A percentile compares a stretch with the other conserved stretches of the same genome.
Conservation (phyloP, 2,329 filamentous ascomycete genomes). For the Penicillium sp. region DNA sequence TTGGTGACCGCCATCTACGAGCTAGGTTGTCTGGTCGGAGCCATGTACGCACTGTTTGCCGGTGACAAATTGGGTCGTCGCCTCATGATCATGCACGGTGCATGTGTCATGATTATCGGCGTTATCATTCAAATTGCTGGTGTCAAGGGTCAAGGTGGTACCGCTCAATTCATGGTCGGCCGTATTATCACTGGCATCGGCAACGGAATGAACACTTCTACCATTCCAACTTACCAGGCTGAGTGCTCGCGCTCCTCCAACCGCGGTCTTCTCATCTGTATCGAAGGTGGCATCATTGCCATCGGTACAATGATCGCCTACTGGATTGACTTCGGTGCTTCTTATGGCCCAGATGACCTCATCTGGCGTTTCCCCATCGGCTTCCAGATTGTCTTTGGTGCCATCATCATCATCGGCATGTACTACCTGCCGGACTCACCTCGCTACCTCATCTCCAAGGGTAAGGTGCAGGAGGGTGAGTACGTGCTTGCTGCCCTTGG, state of each 20-base stretch:
- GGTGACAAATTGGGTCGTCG: conserved; percentile 39
- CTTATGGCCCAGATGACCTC: conserved; percentile 34
- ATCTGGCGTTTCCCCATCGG: conserved; percentile 54
- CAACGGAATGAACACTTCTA: conserved; percentile 55
- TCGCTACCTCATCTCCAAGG: conserved; percentile 45
- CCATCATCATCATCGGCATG: conserved; percentile 46
- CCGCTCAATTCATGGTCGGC: conserved; percentile 53
- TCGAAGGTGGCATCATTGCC: conserved; percentile 53
- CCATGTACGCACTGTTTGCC: conserved; percentile 36
- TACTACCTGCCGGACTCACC: conserved; percentile 46
- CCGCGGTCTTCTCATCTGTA: conserved; percentile 59
- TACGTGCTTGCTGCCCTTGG: conserved; percentile 51
- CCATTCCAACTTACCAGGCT: conserved; percentile 54
- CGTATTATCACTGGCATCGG: conserved; percentile 53
- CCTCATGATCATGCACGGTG: conserved; percentile 54
- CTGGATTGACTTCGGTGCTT: conserved; percentile 50
- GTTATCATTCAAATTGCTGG: conserved; percentile 40
- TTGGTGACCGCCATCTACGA: conserved; percentile 35
- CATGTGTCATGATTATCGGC: conserved; percentile 49
- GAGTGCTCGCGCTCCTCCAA: conserved; percentile 55
- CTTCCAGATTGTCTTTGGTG: conserved; percentile 51
- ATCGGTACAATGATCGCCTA: conserved; percentile 52
- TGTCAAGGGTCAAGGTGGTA: conserved; percentile 32
- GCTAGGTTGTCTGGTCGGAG: conserved; percentile 37
- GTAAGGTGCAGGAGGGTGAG: conserved; percentile 47